Percentiles rank a stretch among this genome's conserved stretches.
Conservation (phyloP, 768 basidiomycete species). For the Suillus subaureus region DNA sequence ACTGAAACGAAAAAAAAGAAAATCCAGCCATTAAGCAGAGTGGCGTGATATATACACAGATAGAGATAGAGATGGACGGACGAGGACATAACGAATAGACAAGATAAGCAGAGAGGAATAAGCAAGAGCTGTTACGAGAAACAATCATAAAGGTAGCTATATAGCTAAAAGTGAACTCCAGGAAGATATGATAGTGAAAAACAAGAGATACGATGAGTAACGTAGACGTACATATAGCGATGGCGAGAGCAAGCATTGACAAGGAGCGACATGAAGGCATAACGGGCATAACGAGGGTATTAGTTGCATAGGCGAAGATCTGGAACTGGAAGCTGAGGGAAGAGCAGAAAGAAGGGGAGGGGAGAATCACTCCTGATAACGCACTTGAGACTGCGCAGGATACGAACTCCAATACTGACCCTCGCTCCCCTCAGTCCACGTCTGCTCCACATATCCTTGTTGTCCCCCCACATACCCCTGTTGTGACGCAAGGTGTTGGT, state of each 20-base stretch:
- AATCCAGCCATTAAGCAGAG: conserved; percentile 4
- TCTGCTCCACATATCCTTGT: neutral
- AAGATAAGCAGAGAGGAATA: conserved; percentile 1
- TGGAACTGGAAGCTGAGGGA: neutral
- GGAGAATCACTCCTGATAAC: neutral
- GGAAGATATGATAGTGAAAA: neutral
- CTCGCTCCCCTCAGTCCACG: conserved; percentile 1
- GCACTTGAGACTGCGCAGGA: neutral
- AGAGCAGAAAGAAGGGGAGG: neutral
- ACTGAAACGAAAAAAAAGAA: neutral
- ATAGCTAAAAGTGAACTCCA: neutral
- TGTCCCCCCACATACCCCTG: neutral
- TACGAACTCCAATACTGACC: conserved; percentile 1
- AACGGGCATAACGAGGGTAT: neutral
- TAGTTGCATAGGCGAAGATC: neutral
- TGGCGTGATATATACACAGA: neutral
- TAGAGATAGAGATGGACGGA: conserved; percentile 2
- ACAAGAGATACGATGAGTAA: neutral
- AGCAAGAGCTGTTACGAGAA: neutral
- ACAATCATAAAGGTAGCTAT: neutral
- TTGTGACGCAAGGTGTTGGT: neutral
- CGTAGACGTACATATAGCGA: conserved; percentile 4
- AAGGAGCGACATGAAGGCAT: neutral
- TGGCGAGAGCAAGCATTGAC: neutral
- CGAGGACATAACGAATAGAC: neutral